Evolutionary conservation across 2,329 filamentous ascomycete species (phyloP), one percentile per base, ranked within the genome.

Genomic region (Podosphaera fusca): DNA sequence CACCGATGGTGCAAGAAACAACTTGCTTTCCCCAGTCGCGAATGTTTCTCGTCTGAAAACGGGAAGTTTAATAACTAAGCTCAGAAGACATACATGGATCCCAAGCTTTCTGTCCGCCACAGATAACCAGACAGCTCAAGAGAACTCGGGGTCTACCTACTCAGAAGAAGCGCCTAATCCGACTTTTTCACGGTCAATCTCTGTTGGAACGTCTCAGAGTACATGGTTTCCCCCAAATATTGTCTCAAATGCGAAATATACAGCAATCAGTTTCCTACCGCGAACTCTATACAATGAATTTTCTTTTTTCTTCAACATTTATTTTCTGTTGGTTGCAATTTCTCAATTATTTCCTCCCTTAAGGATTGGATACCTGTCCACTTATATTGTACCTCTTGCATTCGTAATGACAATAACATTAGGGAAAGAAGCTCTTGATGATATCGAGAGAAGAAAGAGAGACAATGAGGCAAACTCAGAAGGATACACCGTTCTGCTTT

Each of bases 301-400:
- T 69, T 95, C 90, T 59, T 98, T 96, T 74, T 98, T 98, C 72
- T 95, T 98, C 76, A 98, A 98, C 76, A 87, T 96, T 75, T 98
- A 98, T 69, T 98, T 98, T 69, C 75, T 98, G 57, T 80, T 96
- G 33, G 92, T 98, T 55, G 94, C 92, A 5, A 71, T 96, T 55
- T 96, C 90, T 42, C 92, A 98, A 70, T 82, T 87, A 49, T 89
- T 98, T 65, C 89, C 88, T 3, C 79, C 85, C 30, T 72, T 98
- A 57, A 81, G 88, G 57, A 95, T 98, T 62, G 92, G 92, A 57
- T 96, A 95, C 69, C 77, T 98, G 60, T 86, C 86, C 35, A 96
- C 92, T 1, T 98, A 98, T 65, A 81, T 96, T 68, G 89, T 86
- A 29, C 92, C 92, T 0, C 71, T 98, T 60, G 87, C 83, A 0